Base-by-base conservation (phyloP, 2,329 filamentous ascomycete genomes). In the Beauveria medogensis region DNA sequence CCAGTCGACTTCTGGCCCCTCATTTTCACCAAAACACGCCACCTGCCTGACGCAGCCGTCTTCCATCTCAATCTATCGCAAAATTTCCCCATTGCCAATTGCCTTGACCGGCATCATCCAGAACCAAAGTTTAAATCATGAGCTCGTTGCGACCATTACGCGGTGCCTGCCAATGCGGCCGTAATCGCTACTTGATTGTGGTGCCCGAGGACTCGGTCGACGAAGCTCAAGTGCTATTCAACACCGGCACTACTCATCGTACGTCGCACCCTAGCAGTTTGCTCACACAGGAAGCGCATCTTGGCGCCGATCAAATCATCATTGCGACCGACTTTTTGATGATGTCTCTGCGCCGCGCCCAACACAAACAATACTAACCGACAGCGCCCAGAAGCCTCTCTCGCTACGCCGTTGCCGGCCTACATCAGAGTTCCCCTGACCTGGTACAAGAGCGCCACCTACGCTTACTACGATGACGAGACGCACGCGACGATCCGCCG, bases 91-190 rank as follows among this genome's bases (percentile, higher is more conserved):
- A 57, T 57, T 46, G 5, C 22, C 56, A 59, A 52, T 59, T 43
- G 24, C 37, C 16, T n/a, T 46, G 26, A 12, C 20, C 8, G n/a
- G 26, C 16, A 5, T 48, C 8, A 3, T 53, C 24, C 26, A 16
- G 9, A 24, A 20, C 18, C 34, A 24, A 12, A 20, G 14, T 41
- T 8, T 5, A 34, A 3, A 53, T 3, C 60, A 83, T 83, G 81
- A 78, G 70, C 69, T 70, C 73, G 55, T 70, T 74, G 61, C 76
- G 82, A 63, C 80, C 81, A 44, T 81, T 96, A 61, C 85, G 82
- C 65, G 92, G 92, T 68, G 84, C 86, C 65, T 96, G 92, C 77
- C 86, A 88, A 58, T 97, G 92, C 73, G 91, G 92, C 61, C 85
- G 92, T 63, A 96, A 94, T 70, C 82, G 87, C 70, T 96, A 96